Percentiles rank a stretch among this genome's conserved stretches.
These are phyloP conservation scores for Phallus indusiatus DNA, from an alignment of 768 basidiomycete species.

Conservation along the genomic window DNA sequence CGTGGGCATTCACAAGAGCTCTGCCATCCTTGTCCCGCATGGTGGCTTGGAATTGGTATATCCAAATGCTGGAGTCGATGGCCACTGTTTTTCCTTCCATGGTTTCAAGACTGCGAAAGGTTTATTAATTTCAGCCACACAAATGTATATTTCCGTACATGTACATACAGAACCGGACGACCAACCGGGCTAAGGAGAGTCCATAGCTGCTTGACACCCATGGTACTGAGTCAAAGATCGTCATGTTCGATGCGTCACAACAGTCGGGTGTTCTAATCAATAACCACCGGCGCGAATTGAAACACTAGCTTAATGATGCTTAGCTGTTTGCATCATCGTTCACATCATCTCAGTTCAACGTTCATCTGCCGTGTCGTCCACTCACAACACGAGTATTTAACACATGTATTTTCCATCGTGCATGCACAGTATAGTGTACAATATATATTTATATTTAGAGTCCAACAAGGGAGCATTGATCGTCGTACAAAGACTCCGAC, in stretches of 20 bases:
- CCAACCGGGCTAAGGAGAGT: constrained; percentile 87
- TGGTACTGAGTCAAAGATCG: too few species aligned
- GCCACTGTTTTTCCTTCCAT: constrained; percentile 93
- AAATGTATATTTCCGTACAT: not conserved
- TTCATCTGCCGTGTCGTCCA: too few species aligned
- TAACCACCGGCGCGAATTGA: too few species aligned
- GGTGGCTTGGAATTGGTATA: constrained; percentile 98
- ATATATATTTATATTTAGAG: too few species aligned
- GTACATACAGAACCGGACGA: constrained; percentile 74
- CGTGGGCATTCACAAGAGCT: constrained; percentile 84
- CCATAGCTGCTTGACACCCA: constrained; percentile 99
- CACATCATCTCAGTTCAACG: too few species aligned
- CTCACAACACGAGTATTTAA: too few species aligned
- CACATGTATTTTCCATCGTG: too few species aligned
- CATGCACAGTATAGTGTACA: too few species aligned
- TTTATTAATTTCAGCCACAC: not conserved
- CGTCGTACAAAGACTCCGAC: not conserved
- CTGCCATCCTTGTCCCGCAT: constrained; percentile 97
- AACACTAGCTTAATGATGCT: too few species aligned
- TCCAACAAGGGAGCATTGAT: not conserved
- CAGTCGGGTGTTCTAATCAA: too few species aligned
- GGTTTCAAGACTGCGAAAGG: constrained; percentile 65
- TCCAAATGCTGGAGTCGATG: constrained; percentile 98
- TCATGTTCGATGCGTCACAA: too few species aligned
- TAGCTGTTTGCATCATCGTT: too few species aligned